Evolutionary conservation across 306 rosid genomes (phyloP), one percentile per base, ranked within the genome.

Genomic region (Potentilla sterilis): DNA sequence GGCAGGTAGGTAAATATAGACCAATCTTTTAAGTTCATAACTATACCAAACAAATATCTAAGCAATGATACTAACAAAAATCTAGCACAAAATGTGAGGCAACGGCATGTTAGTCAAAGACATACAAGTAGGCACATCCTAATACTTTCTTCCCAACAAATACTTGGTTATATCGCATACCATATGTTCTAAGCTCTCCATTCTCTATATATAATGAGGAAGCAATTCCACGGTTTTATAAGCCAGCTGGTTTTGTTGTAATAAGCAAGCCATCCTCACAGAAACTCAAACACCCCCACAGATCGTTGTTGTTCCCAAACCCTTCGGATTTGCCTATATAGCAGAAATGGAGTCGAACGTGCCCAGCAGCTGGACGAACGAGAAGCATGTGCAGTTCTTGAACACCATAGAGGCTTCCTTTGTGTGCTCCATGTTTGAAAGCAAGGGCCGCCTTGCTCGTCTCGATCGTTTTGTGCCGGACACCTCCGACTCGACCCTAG

Each of bases 401-500:
- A 91, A 86, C 82, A 75, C 79, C 77, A 86, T 94, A 78, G 98
- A 94, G 83, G 86, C 94, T 12, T 87, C 96, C n/a, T 94, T 94
- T 61, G 95, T 94, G 38, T 89, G 87, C 42, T 40, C 90, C 79
- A 91, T 94, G 94, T 41, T 90, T 7, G 51, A 77, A 22, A 83
- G 67, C 37, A 81, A 77, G 47, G 1, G 73, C 5, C 52, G 55
- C 9, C 43, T 19, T 75, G 86, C 41, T 58, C 89, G 82, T 68
- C 92, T 91, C 62, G 87, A 91, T 67, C 97, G 96, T 15, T 35
- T 65, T 63, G 51, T 87, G 69, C 91, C 96, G 2, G 96, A 89
- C 76, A 64, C 80, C 18, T 86, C 90, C 2, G 98, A 91, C 10
- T 89, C 96, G 32, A 94, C 96, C 42, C 70, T 83, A 57, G 94